These are phyloP conservation scores for Beauveria caledonica DNA, from an alignment of 2,329 filamentous ascomycete genomes.

Conservation along the genomic window DNA sequence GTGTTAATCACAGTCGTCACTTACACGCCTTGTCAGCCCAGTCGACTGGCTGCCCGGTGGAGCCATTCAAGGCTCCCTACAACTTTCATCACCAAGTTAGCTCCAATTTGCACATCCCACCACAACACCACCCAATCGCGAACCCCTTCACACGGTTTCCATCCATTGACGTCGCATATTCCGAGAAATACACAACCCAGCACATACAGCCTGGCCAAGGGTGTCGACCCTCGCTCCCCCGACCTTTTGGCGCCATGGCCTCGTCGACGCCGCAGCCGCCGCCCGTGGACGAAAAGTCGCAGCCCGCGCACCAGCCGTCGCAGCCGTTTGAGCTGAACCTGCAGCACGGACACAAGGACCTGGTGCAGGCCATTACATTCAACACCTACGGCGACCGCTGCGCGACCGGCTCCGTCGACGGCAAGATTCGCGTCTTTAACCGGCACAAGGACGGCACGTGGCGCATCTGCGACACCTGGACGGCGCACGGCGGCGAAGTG, in stretches of 20 bases:
- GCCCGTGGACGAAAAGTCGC: slow-evolving; percentile 29
- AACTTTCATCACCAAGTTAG: background rate
- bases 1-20: background rate
- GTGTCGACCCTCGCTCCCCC: background rate
- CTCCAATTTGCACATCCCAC: background rate
- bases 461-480: slow-evolving; percentile 80
- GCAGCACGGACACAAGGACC: slow-evolving; percentile 67
- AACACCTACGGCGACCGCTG: slow-evolving; percentile 89
- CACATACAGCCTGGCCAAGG: background rate
- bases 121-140: background rate
- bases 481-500: slow-evolving; percentile 83
- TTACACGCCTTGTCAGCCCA: background rate
- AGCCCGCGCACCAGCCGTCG: slow-evolving; percentile 16
- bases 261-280: slow-evolving; percentile 24
- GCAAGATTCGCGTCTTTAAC: slow-evolving; percentile 88
- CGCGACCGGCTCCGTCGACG: slow-evolving; percentile 85
- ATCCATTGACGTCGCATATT: background rate
- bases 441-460: slow-evolving; percentile 69
- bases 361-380: slow-evolving; percentile 79
- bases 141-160: background rate
- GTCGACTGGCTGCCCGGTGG: background rate
- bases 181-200: background rate
- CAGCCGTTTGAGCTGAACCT: slow-evolving; percentile 51
- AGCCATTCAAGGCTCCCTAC: background rate
- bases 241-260: slow-evolving; percentile 18